Base-by-base conservation (phyloP, 1,139 yeast species). In the Geotrichum aggregatum region DNA sequence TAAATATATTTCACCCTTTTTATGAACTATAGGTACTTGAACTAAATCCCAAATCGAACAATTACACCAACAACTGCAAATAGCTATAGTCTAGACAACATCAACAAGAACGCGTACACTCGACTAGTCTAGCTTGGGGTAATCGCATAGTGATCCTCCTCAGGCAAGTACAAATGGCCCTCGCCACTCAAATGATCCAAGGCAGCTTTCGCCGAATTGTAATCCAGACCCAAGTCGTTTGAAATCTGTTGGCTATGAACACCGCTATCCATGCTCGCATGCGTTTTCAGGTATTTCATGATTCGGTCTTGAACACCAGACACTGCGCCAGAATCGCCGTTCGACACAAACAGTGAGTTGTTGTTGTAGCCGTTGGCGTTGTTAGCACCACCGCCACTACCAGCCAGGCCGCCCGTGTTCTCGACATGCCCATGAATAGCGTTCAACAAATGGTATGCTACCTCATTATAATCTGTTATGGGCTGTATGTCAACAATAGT, bases 91-190 rank as follows among this genome's bases (percentile, higher is more conserved):
- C n/a, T n/a, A n/a, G n/a, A n/a, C n/a, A n/a, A n/a, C n/a, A n/a
- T n/a, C n/a, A n/a, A n/a, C n/a, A n/a, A n/a, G n/a, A n/a, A n/a
- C n/a, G n/a, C n/a, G n/a, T n/a, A n/a, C n/a, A n/a, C n/a, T n/a
- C n/a, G n/a, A n/a, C n/a, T n/a, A n/a, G n/a, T n/a, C 44, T 43
- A 43, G 14, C 22, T 31, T 14, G 51, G 51, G 8, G 51, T 47
- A 22, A 47, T 40, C 22, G 47, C 47, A 24, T 41, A 47, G 34
- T 47, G 51, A 19, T 42, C 52, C 26, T 42, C 52, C 19, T 42
- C 52, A 14, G 47, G 47, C 22, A 42, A 26, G 39, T 48, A 48
- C 18, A 48, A 21, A 24, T 10, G 16, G 24, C 52, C 52, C 3
- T 34, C 47, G 34, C 41, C 39, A n/a, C 18, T 24, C 30, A 48